Evolutionary conservation across 495 filamentous ascomycete species (phyloP).

Genomic region (Xylaria venustula): DNA sequence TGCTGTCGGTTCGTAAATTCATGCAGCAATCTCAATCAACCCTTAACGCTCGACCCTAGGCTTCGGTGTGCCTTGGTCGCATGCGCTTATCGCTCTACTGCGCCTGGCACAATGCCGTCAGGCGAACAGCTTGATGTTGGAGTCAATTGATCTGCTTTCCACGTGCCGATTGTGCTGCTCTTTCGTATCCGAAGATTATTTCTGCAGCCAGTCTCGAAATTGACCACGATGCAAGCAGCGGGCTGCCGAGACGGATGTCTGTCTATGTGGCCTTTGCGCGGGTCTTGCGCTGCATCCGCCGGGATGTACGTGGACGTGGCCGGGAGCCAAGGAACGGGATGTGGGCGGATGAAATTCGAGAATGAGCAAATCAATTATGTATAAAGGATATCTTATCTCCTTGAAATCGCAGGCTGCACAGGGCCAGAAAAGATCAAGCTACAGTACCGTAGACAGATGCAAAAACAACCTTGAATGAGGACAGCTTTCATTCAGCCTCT

Average conservation of each 20-base stretch:
- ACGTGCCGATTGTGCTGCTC: background rate
- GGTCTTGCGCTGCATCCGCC: too few species aligned
- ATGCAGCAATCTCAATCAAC: background rate
- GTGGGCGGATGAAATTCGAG: background rate
- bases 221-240: too few species aligned
- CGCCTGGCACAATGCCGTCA: conserved; percentile 1
- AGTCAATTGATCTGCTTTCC: background rate
- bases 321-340: too few species aligned
- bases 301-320: too few species aligned
- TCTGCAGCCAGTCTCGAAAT: too few species aligned
- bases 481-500: conserved; percentile 17
- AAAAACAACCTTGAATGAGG: conserved; percentile 10
- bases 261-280: too few species aligned
- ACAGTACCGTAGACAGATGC: background rate
- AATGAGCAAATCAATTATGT: background rate
- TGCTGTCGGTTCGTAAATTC: background rate
- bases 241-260: too few species aligned
- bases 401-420: too few species aligned
- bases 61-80: background rate
- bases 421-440: background rate
- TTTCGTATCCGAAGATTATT: too few species aligned
- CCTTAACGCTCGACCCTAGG: background rate
- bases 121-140: too few species aligned
- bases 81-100: background rate
- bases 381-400: background rate